These are phyloP conservation scores for Sclerotinia minor DNA, from an alignment of 2,329 filamentous ascomycete species.

Conservation along the genomic window DNA sequence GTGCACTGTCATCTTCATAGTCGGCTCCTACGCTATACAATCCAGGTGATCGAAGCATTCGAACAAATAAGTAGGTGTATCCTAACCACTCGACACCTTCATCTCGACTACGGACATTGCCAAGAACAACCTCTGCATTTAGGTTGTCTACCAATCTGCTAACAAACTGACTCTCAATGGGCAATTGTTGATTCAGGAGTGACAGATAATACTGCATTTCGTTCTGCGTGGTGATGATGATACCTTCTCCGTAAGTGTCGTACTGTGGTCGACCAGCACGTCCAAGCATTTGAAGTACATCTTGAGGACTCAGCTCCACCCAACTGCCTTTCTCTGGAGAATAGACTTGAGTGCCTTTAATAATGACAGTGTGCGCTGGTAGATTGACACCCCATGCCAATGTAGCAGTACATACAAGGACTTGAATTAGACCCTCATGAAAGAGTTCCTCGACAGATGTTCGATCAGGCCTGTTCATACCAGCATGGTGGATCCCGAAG, in stretches of 20 bases:
- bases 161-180: constrained; percentile 94
- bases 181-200: constrained; percentile 92
- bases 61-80: constrained; percentile 96
- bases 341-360: constrained; percentile 97
- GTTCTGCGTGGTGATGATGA: constrained; percentile 93
- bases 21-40: constrained; percentile 95
- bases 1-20: constrained; percentile 85
- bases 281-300: constrained; percentile 97
- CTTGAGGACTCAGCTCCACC: constrained; percentile 96
- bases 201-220: constrained; percentile 98
- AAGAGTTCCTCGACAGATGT: constrained; percentile 95
- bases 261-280: constrained; percentile 95
- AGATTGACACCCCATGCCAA: constrained; percentile 98
- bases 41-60: constrained; percentile 93
- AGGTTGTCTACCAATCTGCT: constrained; percentile 92
- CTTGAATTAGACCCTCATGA: constrained; percentile 84
- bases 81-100: constrained; percentile 99
- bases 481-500: constrained; percentile 97
- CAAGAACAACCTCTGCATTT: constrained; percentile 93
- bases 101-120: constrained; percentile 86
- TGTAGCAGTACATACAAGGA: constrained; percentile 96
- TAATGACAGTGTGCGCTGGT: constrained; percentile 96
- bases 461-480: constrained; percentile 93
- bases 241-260: constrained; percentile 96
- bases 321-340: constrained; percentile 98